A percentile compares a stretch with the other conserved stretches of the same genome.
These are phyloP conservation scores for Dictyophora rubrovolvata DNA, from an alignment of 768 basidiomycete genomes.

Conservation along the genomic window DNA sequence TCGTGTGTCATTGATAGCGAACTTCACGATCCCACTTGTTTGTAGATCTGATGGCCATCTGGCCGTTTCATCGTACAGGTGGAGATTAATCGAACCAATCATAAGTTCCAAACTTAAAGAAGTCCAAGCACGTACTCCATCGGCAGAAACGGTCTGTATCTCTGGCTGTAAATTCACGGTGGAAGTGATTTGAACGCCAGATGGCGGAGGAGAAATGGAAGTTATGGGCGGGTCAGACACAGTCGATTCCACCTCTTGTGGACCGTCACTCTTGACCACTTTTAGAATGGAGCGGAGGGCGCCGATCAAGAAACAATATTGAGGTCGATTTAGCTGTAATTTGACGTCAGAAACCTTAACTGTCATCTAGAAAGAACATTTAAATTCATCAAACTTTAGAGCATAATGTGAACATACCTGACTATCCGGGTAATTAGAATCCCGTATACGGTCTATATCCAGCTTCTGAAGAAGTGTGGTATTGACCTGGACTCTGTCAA, in stretches of 20 bases:
- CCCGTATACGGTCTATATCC: conserved; percentile 40
- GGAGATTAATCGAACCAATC: conserved; percentile 65
- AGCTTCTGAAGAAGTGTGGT: conserved; percentile 58
- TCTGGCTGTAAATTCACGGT: conserved; percentile 45
- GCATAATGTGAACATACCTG: conserved; percentile 39
- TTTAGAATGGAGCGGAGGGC: conserved; percentile 61
- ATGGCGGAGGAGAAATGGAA: conserved; percentile 4
- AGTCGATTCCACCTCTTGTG: conserved; percentile 26
- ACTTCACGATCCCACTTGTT: conserved; percentile 74
- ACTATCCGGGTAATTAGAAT: conserved; percentile 54
- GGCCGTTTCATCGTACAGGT: conserved; percentile 71
- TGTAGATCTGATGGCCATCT: conserved; percentile 46
- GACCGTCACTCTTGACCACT: conserved; percentile 42
- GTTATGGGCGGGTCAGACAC: conserved; percentile 14
- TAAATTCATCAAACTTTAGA: background rate
- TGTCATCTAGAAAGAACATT: conserved; percentile 39
- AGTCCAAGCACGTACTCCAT: conserved; percentile 39
- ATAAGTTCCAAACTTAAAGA: conserved; percentile 64
- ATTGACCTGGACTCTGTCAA: conserved; percentile 77
- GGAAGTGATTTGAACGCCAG: conserved; percentile 18
- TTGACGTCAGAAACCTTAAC: conserved; percentile 77
- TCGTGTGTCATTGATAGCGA: conserved; percentile 71
- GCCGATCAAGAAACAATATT: conserved; percentile 63
- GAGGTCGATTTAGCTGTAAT: conserved; percentile 71
- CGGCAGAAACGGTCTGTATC: conserved; percentile 25